Conservation (phyloP, 805 yeast genomes). For the Yarrowia yakushimensis region DNA sequence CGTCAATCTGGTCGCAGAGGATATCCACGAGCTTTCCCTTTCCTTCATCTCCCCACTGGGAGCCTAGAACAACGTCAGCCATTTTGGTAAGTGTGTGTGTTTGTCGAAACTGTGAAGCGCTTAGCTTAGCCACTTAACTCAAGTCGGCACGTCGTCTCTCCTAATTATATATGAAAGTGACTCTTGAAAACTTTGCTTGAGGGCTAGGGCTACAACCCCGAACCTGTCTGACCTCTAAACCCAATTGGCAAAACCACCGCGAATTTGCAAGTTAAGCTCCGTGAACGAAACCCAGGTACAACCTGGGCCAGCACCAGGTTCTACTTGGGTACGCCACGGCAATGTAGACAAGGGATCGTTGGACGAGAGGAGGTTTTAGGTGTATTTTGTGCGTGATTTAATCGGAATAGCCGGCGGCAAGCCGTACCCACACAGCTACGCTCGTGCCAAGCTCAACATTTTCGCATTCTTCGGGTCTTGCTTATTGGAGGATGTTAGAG, state of each 20-base stretch:
- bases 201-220: conserved; percentile 4
- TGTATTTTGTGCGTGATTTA: background rate
- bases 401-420: background rate
- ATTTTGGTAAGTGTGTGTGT: conserved; percentile 36
- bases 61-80: conserved; percentile 93
- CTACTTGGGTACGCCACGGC: background rate
- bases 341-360: background rate
- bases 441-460: background rate
- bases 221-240: background rate
- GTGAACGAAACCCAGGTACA: conserved; percentile 18
- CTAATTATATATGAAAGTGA: conserved; percentile 13
- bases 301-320: conserved; percentile 5
- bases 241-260: conserved; percentile 7
- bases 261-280: background rate
- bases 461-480: background rate
- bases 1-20: conserved; percentile 90
- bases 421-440: background rate
- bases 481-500: too few species aligned
- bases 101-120: conserved; percentile 15
- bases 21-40: conserved; percentile 96
- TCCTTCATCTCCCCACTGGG: conserved; percentile 99
- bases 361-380: background rate
- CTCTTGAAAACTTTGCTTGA: conserved; percentile 18
- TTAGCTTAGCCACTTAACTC: conserved; percentile 23
- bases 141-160: background rate